Evolutionary conservation across 2,329 filamentous ascomycete genomes (phyloP).

Genomic region (Emmonsia crescens): DNA sequence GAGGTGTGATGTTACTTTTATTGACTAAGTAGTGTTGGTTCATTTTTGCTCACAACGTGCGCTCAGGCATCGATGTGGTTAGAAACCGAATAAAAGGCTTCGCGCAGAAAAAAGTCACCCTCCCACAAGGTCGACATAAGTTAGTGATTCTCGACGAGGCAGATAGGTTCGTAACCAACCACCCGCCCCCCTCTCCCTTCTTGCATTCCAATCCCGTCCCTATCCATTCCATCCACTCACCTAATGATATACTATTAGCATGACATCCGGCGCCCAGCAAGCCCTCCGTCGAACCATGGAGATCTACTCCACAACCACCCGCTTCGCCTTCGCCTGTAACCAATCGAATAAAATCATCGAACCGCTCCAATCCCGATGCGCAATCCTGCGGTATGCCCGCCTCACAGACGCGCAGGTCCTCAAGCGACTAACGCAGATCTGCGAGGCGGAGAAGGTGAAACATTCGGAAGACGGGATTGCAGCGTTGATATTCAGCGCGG

Average conservation of each 20-base stretch:
- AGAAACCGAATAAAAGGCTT: slow-evolving; percentile 97
- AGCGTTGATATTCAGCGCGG: slow-evolving; percentile 91
- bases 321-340: slow-evolving; percentile 97
- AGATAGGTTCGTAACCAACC: slow-evolving; percentile 49
- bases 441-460: slow-evolving; percentile 80
- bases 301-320: slow-evolving; percentile 91
- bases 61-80: slow-evolving; percentile 81
- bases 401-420: slow-evolving; percentile 89
- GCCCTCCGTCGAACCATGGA: slow-evolving; percentile 95
- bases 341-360: slow-evolving; percentile 99
- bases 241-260: slow-evolving; percentile 37
- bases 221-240: neutral
- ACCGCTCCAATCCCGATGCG: slow-evolving; percentile 92
- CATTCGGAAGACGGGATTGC: slow-evolving; percentile 89
- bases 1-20: slow-evolving; percentile 43
- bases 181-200: neutral
- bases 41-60: slow-evolving; percentile 2
- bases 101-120: slow-evolving; percentile 95
- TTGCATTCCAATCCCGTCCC: neutral
- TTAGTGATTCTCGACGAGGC: slow-evolving; percentile 96
- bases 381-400: slow-evolving; percentile 85
- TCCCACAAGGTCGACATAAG: slow-evolving; percentile 84
- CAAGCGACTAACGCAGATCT: slow-evolving; percentile 81
- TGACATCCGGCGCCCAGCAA: slow-evolving; percentile 95
- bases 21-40: neutral